A percentile compares a stretch with the other conserved stretches of the same genome.
Conservation (phyloP, 306 rosid species). For the Inga laurina region DNA sequence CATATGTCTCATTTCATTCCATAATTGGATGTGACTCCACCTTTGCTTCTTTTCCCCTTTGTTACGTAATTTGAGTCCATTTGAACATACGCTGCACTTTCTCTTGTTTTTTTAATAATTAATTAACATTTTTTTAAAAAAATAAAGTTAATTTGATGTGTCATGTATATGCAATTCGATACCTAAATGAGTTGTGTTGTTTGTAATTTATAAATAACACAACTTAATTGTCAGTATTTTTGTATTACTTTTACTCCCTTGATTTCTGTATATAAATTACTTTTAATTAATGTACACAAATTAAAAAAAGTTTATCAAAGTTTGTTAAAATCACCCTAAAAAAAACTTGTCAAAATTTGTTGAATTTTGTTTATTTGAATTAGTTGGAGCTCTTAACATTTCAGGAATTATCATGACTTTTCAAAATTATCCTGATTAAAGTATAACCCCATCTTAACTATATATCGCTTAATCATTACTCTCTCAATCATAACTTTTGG, state of each 20-base stretch:
- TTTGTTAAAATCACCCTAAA: background rate
- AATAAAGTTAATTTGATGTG: background rate
- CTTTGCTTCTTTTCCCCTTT: slow-evolving; percentile 34
- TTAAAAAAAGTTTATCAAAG: too few species aligned
- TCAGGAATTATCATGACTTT: background rate
- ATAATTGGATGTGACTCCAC: slow-evolving; percentile 53
- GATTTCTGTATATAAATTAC: background rate
- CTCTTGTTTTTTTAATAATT: too few species aligned
- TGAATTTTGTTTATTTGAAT: too few species aligned
- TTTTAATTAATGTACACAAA: too few species aligned
- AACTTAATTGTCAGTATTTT: too few species aligned
- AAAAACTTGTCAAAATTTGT: background rate
- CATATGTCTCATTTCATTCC: slow-evolving; percentile 31
- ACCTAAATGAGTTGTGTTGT: too few species aligned
- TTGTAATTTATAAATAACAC: background rate
- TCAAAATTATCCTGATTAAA: background rate
- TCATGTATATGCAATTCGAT: background rate
- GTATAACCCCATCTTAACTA: background rate
- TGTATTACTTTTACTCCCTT: background rate
- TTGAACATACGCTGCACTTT: background rate
- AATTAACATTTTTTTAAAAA: too few species aligned
- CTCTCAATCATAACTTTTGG: background rate
- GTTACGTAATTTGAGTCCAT: background rate
- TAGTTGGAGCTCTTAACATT: background rate
- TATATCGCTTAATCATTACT: background rate